Evolutionary conservation across 2,329 filamentous ascomycete genomes (phyloP).

Genomic region (Diaporthe batatas): DNA sequence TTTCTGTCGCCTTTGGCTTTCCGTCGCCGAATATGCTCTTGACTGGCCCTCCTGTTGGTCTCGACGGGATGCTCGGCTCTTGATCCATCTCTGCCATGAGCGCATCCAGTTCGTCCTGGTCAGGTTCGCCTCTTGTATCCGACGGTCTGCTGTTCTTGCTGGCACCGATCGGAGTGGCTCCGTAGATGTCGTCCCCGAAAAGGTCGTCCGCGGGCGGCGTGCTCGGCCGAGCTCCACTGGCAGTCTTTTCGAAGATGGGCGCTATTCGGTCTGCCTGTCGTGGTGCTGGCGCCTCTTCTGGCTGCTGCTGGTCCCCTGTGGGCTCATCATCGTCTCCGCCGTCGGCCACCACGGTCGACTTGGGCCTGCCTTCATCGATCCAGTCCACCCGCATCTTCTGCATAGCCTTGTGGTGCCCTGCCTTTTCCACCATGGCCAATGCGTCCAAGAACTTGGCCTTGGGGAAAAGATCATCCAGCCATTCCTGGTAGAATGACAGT

Average conservation of each 20-base stretch:
- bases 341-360: slow-evolving; percentile 49
- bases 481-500: slow-evolving; percentile 92
- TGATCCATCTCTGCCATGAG: slow-evolving; percentile 65
- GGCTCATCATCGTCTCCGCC: slow-evolving; percentile 50
- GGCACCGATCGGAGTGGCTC: slow-evolving; percentile 59
- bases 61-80: slow-evolving; percentile 39
- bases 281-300: slow-evolving; percentile 43
- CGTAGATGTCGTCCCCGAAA: slow-evolving; percentile 66
- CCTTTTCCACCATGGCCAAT: slow-evolving; percentile 90
- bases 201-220: slow-evolving; percentile 54
- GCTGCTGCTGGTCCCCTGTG: slow-evolving; percentile 30
- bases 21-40: slow-evolving; percentile 42
- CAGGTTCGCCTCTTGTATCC: slow-evolving; percentile 49
- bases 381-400: slow-evolving; percentile 82
- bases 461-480: slow-evolving; percentile 96
- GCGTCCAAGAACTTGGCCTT: slow-evolving; percentile 95
- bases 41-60: slow-evolving; percentile 33
- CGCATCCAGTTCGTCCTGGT: slow-evolving; percentile 64
- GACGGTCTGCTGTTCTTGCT: slow-evolving; percentile 29
- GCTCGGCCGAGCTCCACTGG: slow-evolving; percentile 48
- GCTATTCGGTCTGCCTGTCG: slow-evolving; percentile 52
- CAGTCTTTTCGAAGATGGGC: slow-evolving; percentile 54
- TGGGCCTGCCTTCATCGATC: slow-evolving; percentile 82
- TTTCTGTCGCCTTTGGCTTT: slow-evolving; percentile 34
- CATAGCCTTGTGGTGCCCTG: slow-evolving; percentile 86